Evolutionary conservation across 345 rosid species (phyloP).

Genomic region (Gossypium anomalum): DNA sequence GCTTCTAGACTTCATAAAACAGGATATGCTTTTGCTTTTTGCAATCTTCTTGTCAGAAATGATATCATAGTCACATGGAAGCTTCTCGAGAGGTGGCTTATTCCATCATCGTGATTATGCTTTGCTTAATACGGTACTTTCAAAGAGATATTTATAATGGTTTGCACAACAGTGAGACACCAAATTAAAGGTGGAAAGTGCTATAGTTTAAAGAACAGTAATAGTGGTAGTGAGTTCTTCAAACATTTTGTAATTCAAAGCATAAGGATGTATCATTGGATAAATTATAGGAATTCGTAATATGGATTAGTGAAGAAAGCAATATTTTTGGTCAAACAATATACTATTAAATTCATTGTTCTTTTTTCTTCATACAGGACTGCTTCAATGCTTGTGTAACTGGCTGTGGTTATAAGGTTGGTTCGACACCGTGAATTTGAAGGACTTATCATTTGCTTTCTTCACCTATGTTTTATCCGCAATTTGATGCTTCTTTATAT

Average conservation of each 20-base stretch:
- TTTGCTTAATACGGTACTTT: slow-evolving; percentile 34
- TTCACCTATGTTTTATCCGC: slow-evolving; percentile 3
- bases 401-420: slow-evolving; percentile 92
- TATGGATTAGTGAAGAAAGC: neutral
- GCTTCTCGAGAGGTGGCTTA: neutral
- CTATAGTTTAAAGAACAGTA: neutral
- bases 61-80: neutral
- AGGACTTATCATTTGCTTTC: slow-evolving; percentile 2
- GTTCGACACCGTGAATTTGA: slow-evolving; percentile 10
- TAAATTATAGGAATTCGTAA: neutral
- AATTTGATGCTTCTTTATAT: slow-evolving; percentile 11
- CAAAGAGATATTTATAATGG: slow-evolving; percentile 13
- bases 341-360: neutral
- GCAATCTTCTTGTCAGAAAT: neutral
- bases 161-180: neutral
- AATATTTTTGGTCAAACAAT: neutral
- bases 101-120: neutral
- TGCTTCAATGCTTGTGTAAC: slow-evolving; percentile 86
- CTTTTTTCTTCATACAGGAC: slow-evolving; percentile 39
- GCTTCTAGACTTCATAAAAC: neutral
- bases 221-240: neutral
- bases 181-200: neutral
- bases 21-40: neutral
- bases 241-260: neutral
- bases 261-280: neutral